phyloP scores from a whole-genome alignment of 177 flowering plant species.

The Telopea speciosissima region DNA sequence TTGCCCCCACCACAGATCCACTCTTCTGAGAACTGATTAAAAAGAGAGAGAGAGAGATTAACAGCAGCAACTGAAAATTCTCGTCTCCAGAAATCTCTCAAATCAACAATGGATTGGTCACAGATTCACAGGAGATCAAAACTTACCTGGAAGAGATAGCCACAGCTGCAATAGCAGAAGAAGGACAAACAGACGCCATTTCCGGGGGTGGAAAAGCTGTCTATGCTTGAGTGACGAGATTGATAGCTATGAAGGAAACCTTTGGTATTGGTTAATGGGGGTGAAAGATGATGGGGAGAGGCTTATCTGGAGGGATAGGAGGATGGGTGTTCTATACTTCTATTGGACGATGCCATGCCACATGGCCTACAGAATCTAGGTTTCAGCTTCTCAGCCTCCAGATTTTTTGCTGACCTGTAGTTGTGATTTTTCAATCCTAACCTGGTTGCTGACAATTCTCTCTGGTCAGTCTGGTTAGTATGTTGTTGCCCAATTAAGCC shows the following conservation, averaged over 20 bases:
- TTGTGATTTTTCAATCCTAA: slow-evolving; percentile 8
- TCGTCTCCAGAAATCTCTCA: neutral
- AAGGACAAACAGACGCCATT: slow-evolving; percentile 83
- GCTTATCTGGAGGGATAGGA: slow-evolving; percentile 54
- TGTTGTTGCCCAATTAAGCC: too few relatives aligned
- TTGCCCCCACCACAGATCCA: slow-evolving; percentile 41
- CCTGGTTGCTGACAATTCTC: slow-evolving; percentile 32
- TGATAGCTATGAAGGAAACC: too few relatives aligned
- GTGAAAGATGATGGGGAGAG: slow-evolving; percentile 6
- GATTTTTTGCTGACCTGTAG: slow-evolving; percentile 23
- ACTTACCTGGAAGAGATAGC: slow-evolving; percentile 66
- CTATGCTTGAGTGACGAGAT: neutral
- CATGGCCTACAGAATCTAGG: slow-evolving; percentile 41
- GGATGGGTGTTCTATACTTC: slow-evolving; percentile 15
- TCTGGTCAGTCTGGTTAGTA: too few relatives aligned
- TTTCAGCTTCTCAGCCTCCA: slow-evolving; percentile 13
- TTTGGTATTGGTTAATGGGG: neutral
- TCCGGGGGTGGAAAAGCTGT: neutral
- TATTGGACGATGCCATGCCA: slow-evolving; percentile 34
- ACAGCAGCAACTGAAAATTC: neutral
- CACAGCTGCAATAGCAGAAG: slow-evolving; percentile 74
- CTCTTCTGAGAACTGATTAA: slow-evolving; percentile 57
- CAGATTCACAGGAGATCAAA: neutral
- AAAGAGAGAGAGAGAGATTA: neutral
- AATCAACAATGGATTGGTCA: neutral